Evolutionary conservation across 2,329 filamentous ascomycete species (phyloP).

Genomic region (Pyricularia pennisetigena): DNA sequence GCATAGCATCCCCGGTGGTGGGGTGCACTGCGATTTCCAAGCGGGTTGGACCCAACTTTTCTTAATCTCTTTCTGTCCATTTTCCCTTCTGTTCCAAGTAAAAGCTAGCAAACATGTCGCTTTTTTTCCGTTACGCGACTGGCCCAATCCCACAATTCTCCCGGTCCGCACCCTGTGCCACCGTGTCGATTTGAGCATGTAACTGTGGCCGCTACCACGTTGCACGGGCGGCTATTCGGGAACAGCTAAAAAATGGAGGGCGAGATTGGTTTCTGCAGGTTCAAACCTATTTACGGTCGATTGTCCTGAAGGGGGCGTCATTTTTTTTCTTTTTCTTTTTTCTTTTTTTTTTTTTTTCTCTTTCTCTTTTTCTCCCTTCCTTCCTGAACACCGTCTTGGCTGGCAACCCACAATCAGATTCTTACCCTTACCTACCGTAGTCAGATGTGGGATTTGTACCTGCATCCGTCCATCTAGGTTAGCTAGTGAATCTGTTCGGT

Average conservation of each 20-base stretch:
- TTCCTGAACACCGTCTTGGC: neutral
- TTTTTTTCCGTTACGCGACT: neutral
- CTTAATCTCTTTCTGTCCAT: neutral
- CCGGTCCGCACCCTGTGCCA: neutral
- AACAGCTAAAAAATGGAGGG: neutral
- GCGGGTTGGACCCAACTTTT: neutral
- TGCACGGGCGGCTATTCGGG: neutral
- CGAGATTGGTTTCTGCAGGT: neutral
- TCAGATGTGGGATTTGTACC: neutral
- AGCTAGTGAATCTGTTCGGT: neutral
- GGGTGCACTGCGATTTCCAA: neutral
- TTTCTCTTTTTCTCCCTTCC: neutral
- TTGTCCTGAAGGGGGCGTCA: neutral
- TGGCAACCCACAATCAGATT: neutral
- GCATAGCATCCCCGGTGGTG: too few species aligned
- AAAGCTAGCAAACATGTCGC: neutral
- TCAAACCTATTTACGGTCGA: neutral
- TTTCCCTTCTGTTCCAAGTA: neutral
- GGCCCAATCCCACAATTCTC: neutral
- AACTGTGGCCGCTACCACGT: neutral
- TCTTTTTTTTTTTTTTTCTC: neutral
- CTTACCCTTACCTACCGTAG: neutral
- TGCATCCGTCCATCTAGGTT: neutral
- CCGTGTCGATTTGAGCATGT: neutral
- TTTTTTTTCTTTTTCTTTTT: neutral